Evolutionary conservation across 2,329 filamentous ascomycete genomes (phyloP), one percentile per base, ranked within the genome.

Genomic region (Ascosphaera apis): DNA sequence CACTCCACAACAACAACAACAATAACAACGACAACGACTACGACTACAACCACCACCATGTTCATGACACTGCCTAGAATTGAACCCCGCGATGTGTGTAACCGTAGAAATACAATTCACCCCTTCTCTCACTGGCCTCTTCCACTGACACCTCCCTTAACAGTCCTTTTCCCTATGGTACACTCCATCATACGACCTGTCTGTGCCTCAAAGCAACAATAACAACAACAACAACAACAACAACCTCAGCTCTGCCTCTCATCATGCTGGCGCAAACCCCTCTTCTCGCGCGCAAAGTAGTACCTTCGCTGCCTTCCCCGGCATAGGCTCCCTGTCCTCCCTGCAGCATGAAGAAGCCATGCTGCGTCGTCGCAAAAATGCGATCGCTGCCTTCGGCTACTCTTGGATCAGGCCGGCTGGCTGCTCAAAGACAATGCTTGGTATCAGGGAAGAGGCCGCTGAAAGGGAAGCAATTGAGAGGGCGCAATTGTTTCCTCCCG

Each of bases 371-470:
- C 80, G 86, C 33, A 82, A 84, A 48, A 59, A 70, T 34, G 82
- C 86, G 44, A 76, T 95, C 19, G 70, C 77, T 34, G 79, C 83
- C 48, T 93, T 91, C 50, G 88, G 88, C 40, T 78, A 75, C 44
- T 69, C 69, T 32, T 98, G 88, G 88, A 74, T 98, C 38, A 79
- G 77, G 39, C 88, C 88, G 0, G 83, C 82, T 0, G 88, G 86
- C 5, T 67, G 92, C 37, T 54, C 72, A 39, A 98, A 95, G 63
- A 92, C 86, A 1, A 70, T 92, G 40, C 76, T 91, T 50, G 83
- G 91, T 42, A 70, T 83, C 57, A 75, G 78, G 31, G 88, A 98
- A 56, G 88, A 98, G 59, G 72, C 76, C 44, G 69, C 78, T 8
- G 88, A 98, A 60, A 69, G 79, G 37, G 76, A 86, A 51, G 88